Evolutionary conservation across 2,329 filamentous ascomycete species (phyloP).

Genomic region (Verticillium klebahnii): DNA sequence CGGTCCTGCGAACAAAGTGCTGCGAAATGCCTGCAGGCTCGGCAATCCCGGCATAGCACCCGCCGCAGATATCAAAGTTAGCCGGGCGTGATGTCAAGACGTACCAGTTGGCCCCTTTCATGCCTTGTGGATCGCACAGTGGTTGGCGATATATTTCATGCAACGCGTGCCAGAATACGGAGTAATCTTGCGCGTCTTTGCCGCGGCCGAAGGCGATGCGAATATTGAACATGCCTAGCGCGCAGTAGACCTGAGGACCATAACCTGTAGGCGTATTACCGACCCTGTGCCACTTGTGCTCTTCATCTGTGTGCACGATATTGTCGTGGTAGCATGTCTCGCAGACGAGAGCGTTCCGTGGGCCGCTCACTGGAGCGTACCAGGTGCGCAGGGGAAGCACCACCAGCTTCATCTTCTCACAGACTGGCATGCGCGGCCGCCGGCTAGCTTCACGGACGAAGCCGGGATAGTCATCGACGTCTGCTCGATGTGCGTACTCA

Average conservation of each 20-base stretch:
- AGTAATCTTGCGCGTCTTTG: slow-evolving; percentile 21
- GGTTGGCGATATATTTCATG: slow-evolving; percentile 20
- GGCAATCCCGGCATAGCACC: slow-evolving; percentile 27
- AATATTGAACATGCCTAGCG: slow-evolving; percentile 24
- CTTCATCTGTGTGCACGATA: slow-evolving; percentile 24
- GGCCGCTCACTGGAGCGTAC: slow-evolving; percentile 23
- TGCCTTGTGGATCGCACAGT: slow-evolving; percentile 24
- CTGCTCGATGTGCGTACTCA: slow-evolving; percentile 19
- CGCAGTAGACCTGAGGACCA: slow-evolving; percentile 18
- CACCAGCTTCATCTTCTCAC: slow-evolving; percentile 17
- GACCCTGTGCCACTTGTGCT: slow-evolving; percentile 16
- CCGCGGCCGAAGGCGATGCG: slow-evolving; percentile 23
- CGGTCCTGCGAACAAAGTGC: slow-evolving; percentile 22
- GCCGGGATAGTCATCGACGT: slow-evolving; percentile 18
- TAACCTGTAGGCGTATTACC: slow-evolving; percentile 8
- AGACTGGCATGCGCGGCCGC: slow-evolving; percentile 19
- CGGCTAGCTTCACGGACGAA: slow-evolving; percentile 26
- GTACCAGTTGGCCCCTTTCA: slow-evolving; percentile 25
- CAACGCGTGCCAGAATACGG: slow-evolving; percentile 27
- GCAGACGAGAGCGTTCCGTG: slow-evolving; percentile 24
- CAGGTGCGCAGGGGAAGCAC: slow-evolving; percentile 21
- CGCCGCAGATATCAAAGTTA: slow-evolving; percentile 29
- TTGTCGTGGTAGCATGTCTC: slow-evolving; percentile 32
- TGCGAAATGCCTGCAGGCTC: slow-evolving; percentile 22
- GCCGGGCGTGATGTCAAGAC: slow-evolving; percentile 23